A percentile compares a stretch with the other conserved stretches of the same genome.
Evolutionary conservation across 768 basidiomycete species (phyloP).

Genomic region (Termitomyces sp.): DNA sequence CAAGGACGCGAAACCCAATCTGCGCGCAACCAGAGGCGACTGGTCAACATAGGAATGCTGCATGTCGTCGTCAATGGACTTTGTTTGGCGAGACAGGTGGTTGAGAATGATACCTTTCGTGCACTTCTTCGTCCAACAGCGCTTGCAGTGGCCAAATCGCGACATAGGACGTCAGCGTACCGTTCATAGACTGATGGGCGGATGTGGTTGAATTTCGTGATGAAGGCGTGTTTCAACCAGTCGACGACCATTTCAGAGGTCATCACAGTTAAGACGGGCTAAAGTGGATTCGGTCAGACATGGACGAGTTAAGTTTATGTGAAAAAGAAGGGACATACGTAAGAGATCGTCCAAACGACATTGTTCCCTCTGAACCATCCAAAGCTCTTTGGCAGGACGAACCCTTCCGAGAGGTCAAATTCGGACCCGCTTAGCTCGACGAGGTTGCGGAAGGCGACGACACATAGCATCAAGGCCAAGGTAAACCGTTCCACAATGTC

Average conservation of each 20-base stretch:
- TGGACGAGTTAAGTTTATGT: not conserved
- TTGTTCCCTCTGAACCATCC: constrained; percentile 81
- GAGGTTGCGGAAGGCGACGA: constrained; percentile 91
- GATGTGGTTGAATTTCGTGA: constrained; percentile 99
- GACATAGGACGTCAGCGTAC: constrained; percentile 92
- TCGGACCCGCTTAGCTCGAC: constrained; percentile 92
- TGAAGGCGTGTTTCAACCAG: constrained; percentile 99
- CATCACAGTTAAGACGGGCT: constrained; percentile 93
- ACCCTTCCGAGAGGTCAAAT: constrained; percentile 71
- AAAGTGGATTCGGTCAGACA: not conserved
- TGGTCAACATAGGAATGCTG: constrained; percentile 93
- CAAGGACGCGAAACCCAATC: constrained; percentile 90
- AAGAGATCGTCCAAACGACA: constrained; percentile 84
- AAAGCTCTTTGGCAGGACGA: constrained; percentile 77
- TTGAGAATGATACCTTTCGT: constrained; percentile 53
- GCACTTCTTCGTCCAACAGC: constrained; percentile 62
- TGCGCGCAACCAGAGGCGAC: constrained; percentile 88
- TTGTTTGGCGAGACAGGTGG: not conserved
- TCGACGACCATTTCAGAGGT: constrained; percentile 92
- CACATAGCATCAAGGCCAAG: constrained; percentile 82
- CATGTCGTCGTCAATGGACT: constrained; percentile 3
- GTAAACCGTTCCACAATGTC: constrained; percentile 99
- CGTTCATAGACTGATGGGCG: constrained; percentile 93
- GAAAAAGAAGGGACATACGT: constrained; percentile 44
- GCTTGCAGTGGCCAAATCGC: constrained; percentile 82